phyloP scores from a whole-genome alignment of 305 asterid species.

The Fraxinus velutina region DNA sequence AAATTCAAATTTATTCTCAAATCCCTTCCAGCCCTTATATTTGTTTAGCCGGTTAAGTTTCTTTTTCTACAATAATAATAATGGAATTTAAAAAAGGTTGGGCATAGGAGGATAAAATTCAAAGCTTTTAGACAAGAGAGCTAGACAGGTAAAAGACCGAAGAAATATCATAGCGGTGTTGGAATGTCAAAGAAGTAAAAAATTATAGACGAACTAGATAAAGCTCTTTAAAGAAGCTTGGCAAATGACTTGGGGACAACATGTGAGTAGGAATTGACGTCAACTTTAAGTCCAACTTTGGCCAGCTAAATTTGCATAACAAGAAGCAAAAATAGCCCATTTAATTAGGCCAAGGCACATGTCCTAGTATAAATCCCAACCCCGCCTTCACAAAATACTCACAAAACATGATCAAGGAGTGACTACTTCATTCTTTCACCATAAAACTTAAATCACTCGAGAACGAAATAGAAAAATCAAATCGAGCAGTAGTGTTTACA shows the following conservation, averaged over 20 bases:
- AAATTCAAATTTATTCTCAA: neutral
- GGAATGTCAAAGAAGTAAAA: neutral
- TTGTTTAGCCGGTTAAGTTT: neutral
- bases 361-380: neutral
- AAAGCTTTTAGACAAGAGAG: neutral
- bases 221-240: neutral
- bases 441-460: neutral
- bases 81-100: neutral
- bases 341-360: neutral
- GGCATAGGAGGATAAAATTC: neutral
- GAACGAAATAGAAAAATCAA: neutral
- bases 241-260: neutral
- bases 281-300: neutral
- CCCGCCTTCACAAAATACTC: neutral
- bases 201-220: neutral
- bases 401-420: neutral
- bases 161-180: neutral
- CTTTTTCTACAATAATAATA: neutral
- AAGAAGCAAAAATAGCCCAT: neutral
- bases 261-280: neutral
- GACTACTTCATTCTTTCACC: neutral
- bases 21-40: constrained; percentile 1
- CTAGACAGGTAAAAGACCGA: neutral
- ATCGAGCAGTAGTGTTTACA: neutral
- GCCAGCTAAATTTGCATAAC: neutral